These are phyloP conservation scores for Scheffersomyces stipitis DNA, from an alignment of 805 yeast genomes.

Conservation along the genomic window DNA sequence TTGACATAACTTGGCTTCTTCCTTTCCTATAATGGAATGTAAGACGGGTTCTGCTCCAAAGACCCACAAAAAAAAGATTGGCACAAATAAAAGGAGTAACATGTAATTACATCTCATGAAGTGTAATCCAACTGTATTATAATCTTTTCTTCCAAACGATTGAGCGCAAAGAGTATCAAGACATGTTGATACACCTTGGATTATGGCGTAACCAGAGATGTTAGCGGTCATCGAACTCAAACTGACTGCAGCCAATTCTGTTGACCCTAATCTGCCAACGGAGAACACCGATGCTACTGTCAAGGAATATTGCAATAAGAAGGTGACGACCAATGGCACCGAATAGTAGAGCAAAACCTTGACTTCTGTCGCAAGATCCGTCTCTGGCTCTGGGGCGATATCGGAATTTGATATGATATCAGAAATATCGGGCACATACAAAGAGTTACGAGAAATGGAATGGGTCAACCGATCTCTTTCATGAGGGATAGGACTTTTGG, in stretches of 20 bases:
- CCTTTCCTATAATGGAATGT: conserved; percentile 10
- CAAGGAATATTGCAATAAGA: conserved; percentile 67
- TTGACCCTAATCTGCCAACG: conserved; percentile 70
- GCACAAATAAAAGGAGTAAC: conserved; percentile 47
- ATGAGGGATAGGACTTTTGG: conserved; percentile 11
- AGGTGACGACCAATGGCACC: conserved; percentile 63
- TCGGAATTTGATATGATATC: conserved; percentile 27
- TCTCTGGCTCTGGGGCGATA: conserved; percentile 43
- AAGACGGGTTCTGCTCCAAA: conserved; percentile 53
- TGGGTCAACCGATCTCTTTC: conserved; percentile 10
- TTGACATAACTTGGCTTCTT: conserved; percentile 27
- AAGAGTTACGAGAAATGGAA: conserved; percentile 12
- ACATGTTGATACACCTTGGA: conserved; percentile 78
- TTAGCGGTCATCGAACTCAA: conserved; percentile 77
- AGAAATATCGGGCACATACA: conserved; percentile 8
- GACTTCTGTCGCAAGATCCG: conserved; percentile 39
- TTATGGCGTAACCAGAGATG: conserved; percentile 70
- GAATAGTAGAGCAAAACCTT: conserved; percentile 42
- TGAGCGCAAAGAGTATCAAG: conserved; percentile 78
- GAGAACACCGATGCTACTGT: conserved; percentile 77
- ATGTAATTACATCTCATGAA: conserved; percentile 67
- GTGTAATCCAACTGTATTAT: conserved; percentile 64
- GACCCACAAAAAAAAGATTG: conserved; percentile 64
- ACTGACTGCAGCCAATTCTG: conserved; percentile 74
- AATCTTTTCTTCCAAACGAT: conserved; percentile 69